Conservation (phyloP, 352 stramenopile genomes). For the Globisporangium cylindrosporum region DNA sequence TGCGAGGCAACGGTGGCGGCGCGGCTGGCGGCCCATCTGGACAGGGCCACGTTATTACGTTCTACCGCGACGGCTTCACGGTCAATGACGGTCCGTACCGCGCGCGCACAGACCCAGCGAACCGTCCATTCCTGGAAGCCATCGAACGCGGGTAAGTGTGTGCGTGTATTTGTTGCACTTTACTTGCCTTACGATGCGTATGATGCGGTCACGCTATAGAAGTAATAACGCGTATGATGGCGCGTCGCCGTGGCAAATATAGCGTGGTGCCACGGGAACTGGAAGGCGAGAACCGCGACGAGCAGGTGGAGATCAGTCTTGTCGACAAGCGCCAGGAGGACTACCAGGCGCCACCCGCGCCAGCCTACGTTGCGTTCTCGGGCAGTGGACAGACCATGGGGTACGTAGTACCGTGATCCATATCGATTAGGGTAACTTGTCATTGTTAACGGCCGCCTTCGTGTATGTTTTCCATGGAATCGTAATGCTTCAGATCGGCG, state of each 20-base stretch:
- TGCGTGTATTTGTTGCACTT: background rate
- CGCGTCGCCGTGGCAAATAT: background rate
- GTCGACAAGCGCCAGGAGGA: constrained; percentile 86
- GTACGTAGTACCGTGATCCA: constrained; percentile 12
- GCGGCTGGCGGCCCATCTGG: constrained; percentile 17
- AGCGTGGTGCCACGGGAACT: constrained; percentile 74
- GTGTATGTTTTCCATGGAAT: too few relatives aligned
- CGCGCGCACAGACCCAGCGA: constrained; percentile 57
- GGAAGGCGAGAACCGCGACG: constrained; percentile 59
- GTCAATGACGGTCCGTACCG: constrained; percentile 81
- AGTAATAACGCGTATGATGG: constrained; percentile 1
- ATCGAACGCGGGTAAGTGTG: constrained; percentile 57
- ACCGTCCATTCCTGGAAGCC: constrained; percentile 79
- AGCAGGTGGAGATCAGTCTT: constrained; percentile 79
- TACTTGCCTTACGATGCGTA: background rate
- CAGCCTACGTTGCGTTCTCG: constrained; percentile 86
- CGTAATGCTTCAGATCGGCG: constrained; percentile 25
- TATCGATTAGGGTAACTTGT: background rate
- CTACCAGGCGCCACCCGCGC: constrained; percentile 61
- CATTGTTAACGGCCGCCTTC: background rate
- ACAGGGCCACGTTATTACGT: constrained; percentile 72
- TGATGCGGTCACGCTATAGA: background rate
- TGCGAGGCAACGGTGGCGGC: constrained; percentile 22
- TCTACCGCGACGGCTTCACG: constrained; percentile 85
- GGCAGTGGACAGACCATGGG: constrained; percentile 83